These are phyloP conservation scores for Hyaloscypha finlandica DNA, from an alignment of 495 filamentous ascomycete species.

Conservation along the genomic window DNA sequence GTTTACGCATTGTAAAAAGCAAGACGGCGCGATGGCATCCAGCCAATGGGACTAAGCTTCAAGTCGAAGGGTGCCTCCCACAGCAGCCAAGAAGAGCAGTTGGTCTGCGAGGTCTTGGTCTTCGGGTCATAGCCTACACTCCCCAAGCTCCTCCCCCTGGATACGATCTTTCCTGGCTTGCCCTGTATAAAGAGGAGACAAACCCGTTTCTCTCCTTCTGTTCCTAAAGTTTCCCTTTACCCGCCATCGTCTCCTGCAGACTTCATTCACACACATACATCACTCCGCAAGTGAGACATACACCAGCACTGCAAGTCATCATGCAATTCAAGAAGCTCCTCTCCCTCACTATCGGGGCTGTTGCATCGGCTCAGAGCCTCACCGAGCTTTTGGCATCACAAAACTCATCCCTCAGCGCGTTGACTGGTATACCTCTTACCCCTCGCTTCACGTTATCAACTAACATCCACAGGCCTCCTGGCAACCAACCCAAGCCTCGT, in stretches of 20 bases:
- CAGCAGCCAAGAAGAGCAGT: too few relatives aligned
- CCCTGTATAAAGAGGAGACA: background rate
- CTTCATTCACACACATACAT: background rate
- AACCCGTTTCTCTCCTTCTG: background rate
- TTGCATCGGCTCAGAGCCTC: constrained; percentile 38
- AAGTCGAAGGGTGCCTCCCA: too few relatives aligned
- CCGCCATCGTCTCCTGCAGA: background rate
- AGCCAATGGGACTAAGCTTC: background rate
- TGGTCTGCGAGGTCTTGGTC: too few relatives aligned
- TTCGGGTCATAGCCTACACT: too few relatives aligned
- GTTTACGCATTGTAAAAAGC: background rate
- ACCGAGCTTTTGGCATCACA: constrained; percentile 37
- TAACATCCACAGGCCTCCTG: constrained; percentile 37
- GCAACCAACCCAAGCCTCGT: constrained; percentile 40
- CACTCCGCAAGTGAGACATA: background rate
- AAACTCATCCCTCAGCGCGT: constrained; percentile 35
- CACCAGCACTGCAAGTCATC: background rate
- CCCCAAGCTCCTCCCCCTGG: too few relatives aligned
- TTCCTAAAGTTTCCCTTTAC: background rate
- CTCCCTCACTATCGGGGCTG: constrained; percentile 25
- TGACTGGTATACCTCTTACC: constrained; percentile 34
- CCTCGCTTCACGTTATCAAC: background rate
- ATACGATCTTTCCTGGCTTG: background rate
- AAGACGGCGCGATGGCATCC: background rate
- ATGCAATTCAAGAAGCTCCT: constrained; percentile 44